Base-by-base conservation (phyloP, 495 filamentous ascomycete genomes). In the Daldinia concentrica region DNA sequence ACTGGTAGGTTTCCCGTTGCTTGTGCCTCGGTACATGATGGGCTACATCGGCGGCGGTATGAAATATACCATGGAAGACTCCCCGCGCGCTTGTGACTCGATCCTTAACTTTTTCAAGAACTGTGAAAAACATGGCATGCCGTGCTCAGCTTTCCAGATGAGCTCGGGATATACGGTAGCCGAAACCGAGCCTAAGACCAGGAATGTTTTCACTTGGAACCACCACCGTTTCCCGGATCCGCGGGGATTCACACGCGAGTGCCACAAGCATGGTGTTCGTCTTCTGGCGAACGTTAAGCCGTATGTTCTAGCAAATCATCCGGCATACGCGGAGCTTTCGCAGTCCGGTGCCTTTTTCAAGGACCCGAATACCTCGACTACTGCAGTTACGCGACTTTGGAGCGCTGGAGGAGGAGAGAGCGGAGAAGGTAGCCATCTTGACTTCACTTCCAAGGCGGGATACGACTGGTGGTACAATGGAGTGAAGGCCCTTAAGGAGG, bases 141-240 rank as follows among this genome's bases (percentile, higher is more conserved):
- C 90, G n/a, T 90, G 88, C 74, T 91, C 89, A 0, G 90, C 86
- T 6, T 89, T 90, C 76, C 90, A 92, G 74, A 87, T 92, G 87
- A 89, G 87, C 39, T 90, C 88, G 0, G 90, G 90, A 1, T 92
- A 92, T 67, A 91, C 89, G 0, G 87, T 92, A n/a, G 85, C 88
- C 0, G 87, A 88, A 71, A 83, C 79, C 0, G 85, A 86, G 62
- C 89, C 89, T 5, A 90, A 90, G 72, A 90, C 89, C 2, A 81
- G 90, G 52, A 91, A 89, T 54, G 90, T 92, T 5, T 92, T 92
- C 71, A 91, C 87, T 4, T 92, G 90, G 90, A 91, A 92, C 73
- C 77, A 78, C 11, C 82, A 88, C 64, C 84, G 90, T 4, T 92
- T 91, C 75, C 89, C 88, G 8, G 82, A 90, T 65, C 89, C 90